Base-by-base conservation (phyloP, 1,139 yeast species). In the Geotrichum phurueaensis region DNA sequence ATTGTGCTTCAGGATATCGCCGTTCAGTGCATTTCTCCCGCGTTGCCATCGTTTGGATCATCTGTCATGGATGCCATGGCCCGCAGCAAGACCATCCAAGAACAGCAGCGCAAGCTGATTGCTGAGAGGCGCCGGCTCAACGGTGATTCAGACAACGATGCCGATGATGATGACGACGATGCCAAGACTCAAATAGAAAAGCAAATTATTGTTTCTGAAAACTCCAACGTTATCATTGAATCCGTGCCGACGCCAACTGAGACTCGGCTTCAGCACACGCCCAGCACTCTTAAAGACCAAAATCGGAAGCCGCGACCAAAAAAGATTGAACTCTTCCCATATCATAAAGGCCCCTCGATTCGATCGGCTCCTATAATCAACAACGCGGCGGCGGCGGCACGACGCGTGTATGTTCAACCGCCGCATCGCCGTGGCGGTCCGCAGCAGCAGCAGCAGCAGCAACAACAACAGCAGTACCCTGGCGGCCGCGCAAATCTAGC, bases 1-100 rank as follows among this genome's bases (percentile, higher is more conserved):
- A 67, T 72, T 33, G 73, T 71, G 33, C 59, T 62, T 3, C 71
- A 71, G 55, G 74, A 70, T 55, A 68, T 72, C 48, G 73, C 74
- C 22, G 64, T 76, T 55, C 72, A 76, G 63, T 76, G 79, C 64
- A 75, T 75, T 20, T 75, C 79, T n/a, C 78, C 79, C 7, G 78
- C 77, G 13, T 65, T 76, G 47, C 74, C 77, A 13, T 68, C 71
- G 7, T 67, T 65, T 53, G 62, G 58, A 10, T 50, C 62, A 1
- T 51, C 54, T 6, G 55, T 62, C 15, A 45, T 56, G 10, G 64
- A 62, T 39, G 61, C 60, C 31, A 60, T 62, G 53, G 62, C 54
- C 10, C 57, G 60, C 33, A 59, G 62, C 48, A 62, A 59, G 51
- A 67, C 68, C 39, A 66, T 75, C 66, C 71, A 71, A 56, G 67